Conservation (phyloP, 2,329 filamentous ascomycete species). For the Laburnicola sp. region DNA sequence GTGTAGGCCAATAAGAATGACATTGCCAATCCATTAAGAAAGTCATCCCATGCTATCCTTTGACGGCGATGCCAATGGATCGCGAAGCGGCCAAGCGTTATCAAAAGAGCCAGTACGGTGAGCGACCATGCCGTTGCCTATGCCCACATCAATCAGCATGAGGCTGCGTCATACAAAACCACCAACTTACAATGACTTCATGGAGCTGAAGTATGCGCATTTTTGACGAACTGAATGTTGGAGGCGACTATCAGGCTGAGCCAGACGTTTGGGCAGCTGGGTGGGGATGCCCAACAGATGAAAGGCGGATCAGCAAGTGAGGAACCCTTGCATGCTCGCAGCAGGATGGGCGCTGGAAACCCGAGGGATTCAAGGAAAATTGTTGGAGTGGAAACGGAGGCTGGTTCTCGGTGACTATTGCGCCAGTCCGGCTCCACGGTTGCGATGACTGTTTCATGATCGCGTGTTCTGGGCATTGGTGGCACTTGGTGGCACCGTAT, state of each 20-base stretch:
- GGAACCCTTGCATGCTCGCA: not conserved
- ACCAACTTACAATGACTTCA: slow-evolving; percentile 8
- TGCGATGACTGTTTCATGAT: not conserved
- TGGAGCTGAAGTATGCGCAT: slow-evolving; percentile 7
- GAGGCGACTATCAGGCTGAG: not conserved
- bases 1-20: slow-evolving; percentile 11
- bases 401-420: not conserved
- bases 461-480: slow-evolving; percentile 1
- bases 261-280: not conserved
- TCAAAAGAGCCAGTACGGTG: slow-evolving; percentile 7
- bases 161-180: not conserved
- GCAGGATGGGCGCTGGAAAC: not conserved
- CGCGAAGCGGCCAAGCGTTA: slow-evolving; percentile 14
- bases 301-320: slow-evolving; percentile 3
- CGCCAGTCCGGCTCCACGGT: not conserved
- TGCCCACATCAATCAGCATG: not conserved
- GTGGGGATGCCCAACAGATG: slow-evolving; percentile 4
- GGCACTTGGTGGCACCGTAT: slow-evolving; percentile 2
- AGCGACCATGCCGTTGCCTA: slow-evolving; percentile 11
- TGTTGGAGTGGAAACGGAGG: not conserved
- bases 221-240: not conserved
- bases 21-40: slow-evolving; percentile 13
- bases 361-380: not conserved
- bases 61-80: slow-evolving; percentile 14
- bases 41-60: slow-evolving; percentile 13